phyloP scores from a whole-genome alignment of 2,329 filamentous ascomycete species.

The Colletotrichum trifolii region DNA sequence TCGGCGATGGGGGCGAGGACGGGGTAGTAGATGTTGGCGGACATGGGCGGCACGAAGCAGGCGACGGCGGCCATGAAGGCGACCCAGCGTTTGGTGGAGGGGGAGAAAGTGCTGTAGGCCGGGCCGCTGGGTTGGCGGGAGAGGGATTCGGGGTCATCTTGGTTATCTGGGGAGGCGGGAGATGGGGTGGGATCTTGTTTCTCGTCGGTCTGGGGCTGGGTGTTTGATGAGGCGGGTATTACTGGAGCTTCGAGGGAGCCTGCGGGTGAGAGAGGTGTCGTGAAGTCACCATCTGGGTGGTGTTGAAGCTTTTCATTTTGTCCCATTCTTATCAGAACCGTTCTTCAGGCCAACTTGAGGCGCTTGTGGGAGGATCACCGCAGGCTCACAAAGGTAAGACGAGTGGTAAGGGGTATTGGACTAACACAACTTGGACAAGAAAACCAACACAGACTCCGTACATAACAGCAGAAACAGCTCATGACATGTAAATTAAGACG shows the following conservation, averaged over 20 bases:
- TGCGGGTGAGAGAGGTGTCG: not conserved
- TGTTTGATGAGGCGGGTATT: not conserved
- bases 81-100: constrained; percentile 61
- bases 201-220: not conserved
- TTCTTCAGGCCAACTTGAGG: not conserved
- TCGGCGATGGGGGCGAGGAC: constrained; percentile 53
- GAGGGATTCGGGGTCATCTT: constrained; percentile 41
- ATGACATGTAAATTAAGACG: not conserved
- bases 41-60: constrained; percentile 67
- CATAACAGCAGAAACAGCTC: not conserved
- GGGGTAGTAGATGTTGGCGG: constrained; percentile 67
- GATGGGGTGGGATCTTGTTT: constrained; percentile 11
- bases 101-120: constrained; percentile 50
- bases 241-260: not conserved
- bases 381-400: not conserved
- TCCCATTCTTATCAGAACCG: constrained; percentile 5
- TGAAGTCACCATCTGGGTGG: not conserved
- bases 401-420: not conserved
- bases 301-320: not conserved
- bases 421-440: not conserved
- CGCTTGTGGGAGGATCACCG: not conserved
- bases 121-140: constrained; percentile 47
- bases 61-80: constrained; percentile 62
- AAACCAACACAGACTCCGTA: not conserved
- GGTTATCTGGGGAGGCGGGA: not conserved